A percentile compares a stretch with the other conserved stretches of the same genome.
These are phyloP conservation scores for Penicillium riverlandense DNA, from an alignment of 495 filamentous ascomycete species.

Conservation along the genomic window DNA sequence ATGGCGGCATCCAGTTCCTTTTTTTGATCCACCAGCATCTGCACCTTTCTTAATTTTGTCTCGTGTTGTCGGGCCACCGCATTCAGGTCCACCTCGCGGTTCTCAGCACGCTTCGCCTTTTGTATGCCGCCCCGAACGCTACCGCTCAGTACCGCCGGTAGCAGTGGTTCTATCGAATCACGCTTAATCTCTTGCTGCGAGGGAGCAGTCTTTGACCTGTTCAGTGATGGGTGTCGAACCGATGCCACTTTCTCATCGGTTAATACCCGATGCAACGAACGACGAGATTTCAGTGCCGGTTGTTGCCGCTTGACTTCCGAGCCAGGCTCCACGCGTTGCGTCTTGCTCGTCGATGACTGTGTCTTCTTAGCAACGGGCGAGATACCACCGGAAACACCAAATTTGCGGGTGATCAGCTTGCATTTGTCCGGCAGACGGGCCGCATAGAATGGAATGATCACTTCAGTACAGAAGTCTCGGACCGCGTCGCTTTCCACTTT, in stretches of 20 bases:
- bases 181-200: constrained; percentile 30
- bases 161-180: constrained; percentile 27
- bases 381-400: constrained; percentile 65
- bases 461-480: constrained; percentile 81
- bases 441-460: constrained; percentile 88
- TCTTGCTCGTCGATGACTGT: constrained; percentile 16
- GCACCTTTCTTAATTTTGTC: constrained; percentile 64
- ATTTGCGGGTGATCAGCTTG: constrained; percentile 72
- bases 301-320: constrained; percentile 46
- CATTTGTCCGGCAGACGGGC: constrained; percentile 77
- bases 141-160: constrained; percentile 21
- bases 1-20: constrained; percentile 82
- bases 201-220: constrained; percentile 59
- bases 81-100: constrained; percentile 63
- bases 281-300: constrained; percentile 40
- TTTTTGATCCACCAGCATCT: constrained; percentile 56
- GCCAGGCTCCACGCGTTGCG: constrained; percentile 41
- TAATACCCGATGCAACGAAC: constrained; percentile 60
- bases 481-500: constrained; percentile 50
- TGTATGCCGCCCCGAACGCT: constrained; percentile 48
- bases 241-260: constrained; percentile 54
- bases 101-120: constrained; percentile 51
- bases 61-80: constrained; percentile 50
- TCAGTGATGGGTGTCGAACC: constrained; percentile 44
- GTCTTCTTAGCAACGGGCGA: constrained; percentile 43